Evolutionary conservation across 2,329 filamentous ascomycete genomes (phyloP).

Genomic region (Cercospora sp.): DNA sequence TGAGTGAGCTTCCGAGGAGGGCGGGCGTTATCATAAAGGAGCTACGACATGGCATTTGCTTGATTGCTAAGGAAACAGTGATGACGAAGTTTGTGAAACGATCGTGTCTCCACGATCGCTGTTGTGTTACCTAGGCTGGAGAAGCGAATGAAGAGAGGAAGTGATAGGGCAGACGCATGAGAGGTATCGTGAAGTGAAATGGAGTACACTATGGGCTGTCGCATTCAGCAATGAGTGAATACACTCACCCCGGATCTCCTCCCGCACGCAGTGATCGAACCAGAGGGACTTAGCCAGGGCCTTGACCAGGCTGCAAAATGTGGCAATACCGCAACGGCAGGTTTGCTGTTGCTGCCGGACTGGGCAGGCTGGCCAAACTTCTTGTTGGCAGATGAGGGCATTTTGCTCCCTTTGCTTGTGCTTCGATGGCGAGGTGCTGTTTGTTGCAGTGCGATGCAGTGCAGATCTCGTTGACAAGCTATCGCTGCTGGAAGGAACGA

Average conservation of each 20-base stretch:
- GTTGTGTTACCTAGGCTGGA: not conserved
- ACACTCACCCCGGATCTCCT: not conserved
- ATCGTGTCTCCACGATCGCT: not conserved
- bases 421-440: not conserved
- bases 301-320: not conserved
- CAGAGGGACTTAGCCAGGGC: not conserved
- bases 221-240: not conserved
- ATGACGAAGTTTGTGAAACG: not conserved
- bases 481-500: not conserved
- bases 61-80: not conserved
- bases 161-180: not conserved
- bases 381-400: not conserved
- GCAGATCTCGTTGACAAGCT: not conserved
- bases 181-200: not conserved
- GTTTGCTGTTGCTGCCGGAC: not conserved
- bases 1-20: not conserved
- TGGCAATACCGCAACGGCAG: not conserved
- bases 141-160: not conserved
- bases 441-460: not conserved
- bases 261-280: not conserved
- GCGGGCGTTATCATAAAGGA: not conserved
- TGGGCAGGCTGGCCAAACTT: not conserved
- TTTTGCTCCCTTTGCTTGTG: not conserved
- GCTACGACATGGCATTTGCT: not conserved
- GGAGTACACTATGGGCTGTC: not conserved